These are phyloP conservation scores for Mycena vitilis DNA, from an alignment of 768 basidiomycete species.

Conservation along the genomic window DNA sequence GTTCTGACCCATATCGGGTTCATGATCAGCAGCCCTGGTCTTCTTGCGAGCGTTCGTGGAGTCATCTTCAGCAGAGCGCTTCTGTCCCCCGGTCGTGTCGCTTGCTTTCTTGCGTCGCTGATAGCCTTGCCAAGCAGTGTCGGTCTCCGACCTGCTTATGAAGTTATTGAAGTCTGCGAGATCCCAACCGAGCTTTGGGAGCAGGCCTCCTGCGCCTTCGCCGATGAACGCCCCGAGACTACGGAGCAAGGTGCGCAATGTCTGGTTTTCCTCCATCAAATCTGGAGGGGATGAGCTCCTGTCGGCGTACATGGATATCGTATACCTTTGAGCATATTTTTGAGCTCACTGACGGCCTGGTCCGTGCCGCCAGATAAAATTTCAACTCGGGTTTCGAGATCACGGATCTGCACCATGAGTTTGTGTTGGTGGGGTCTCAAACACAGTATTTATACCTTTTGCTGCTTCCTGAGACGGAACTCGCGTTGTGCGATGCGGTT, in stretches of 20 bases:
- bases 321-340: constrained; percentile 82
- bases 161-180: constrained; percentile 82
- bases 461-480: constrained; percentile 92
- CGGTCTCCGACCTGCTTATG: constrained; percentile 89
- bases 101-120: constrained; percentile 70
- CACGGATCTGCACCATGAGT: constrained; percentile 75
- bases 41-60: constrained; percentile 55
- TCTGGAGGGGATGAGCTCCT: constrained; percentile 54
- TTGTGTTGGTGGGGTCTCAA: neutral
- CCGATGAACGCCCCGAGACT: constrained; percentile 85
- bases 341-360: constrained; percentile 86
- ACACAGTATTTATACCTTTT: constrained; percentile 61
- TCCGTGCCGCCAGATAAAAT: constrained; percentile 93
- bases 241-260: constrained; percentile 81
- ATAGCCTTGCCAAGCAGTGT: constrained; percentile 93
- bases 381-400: constrained; percentile 95
- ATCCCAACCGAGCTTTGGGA: constrained; percentile 85
- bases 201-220: constrained; percentile 83
- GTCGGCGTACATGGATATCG: neutral
- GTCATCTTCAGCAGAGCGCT: constrained; percentile 69
- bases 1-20: constrained; percentile 51
- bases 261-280: constrained; percentile 90
- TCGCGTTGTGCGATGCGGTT: constrained; percentile 95
- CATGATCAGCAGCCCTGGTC: constrained; percentile 57
- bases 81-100: constrained; percentile 50